Conservation (phyloP, 2,329 filamentous ascomycete species). For the Aspergillus ochraceus region DNA sequence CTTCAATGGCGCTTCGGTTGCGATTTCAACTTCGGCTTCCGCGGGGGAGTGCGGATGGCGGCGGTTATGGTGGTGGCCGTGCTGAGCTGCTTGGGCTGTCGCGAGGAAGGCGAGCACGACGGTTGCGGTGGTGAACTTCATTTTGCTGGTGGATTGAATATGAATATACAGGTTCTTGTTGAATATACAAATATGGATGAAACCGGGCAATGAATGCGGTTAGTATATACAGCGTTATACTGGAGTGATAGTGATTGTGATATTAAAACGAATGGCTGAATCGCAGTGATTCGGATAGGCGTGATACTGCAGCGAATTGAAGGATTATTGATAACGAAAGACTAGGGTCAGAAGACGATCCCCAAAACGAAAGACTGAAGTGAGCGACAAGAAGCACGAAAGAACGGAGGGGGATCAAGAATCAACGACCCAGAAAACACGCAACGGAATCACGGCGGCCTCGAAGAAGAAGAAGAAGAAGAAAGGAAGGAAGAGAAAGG, state of each 20-base stretch:
- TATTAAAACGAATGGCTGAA: not conserved
- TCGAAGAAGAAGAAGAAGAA: not conserved
- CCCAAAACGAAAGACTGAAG: constrained; percentile 28
- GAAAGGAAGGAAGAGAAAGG: not conserved
- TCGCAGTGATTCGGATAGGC: not conserved
- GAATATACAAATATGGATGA: not conserved
- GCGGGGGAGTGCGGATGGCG: constrained; percentile 27
- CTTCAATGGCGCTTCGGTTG: constrained; percentile 37
- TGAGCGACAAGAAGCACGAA: not conserved
- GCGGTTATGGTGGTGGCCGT: constrained; percentile 25
- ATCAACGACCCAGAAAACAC: not conserved
- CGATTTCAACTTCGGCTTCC: constrained; percentile 19
- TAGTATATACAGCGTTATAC: not conserved
- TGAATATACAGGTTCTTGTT: not conserved
- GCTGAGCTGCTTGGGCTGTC: constrained; percentile 35
- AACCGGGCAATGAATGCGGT: not conserved
- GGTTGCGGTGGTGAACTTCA: constrained; percentile 37
- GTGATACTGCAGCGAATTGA: not conserved
- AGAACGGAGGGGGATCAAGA: not conserved
- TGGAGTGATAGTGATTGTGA: not conserved
- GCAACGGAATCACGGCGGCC: not conserved
- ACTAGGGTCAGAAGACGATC: constrained; percentile 20
- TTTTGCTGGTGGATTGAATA: constrained; percentile 9
- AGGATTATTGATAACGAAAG: constrained; percentile 18
- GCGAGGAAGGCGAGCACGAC: constrained; percentile 40